Base-by-base conservation (phyloP, 1,284 basidiomycete genomes). In the Tremellales sp. region DNA sequence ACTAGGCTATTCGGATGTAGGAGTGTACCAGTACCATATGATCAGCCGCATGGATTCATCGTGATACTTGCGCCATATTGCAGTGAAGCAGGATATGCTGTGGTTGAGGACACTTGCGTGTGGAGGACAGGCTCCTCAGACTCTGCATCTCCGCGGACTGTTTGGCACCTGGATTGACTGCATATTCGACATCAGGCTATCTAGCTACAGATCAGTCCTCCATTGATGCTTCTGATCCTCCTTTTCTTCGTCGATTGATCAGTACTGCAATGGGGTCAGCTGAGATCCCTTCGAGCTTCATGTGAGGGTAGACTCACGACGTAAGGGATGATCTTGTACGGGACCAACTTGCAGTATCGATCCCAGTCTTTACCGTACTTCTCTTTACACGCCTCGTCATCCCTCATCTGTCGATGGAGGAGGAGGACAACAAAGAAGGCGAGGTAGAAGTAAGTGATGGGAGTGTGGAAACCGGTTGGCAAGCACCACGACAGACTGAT, bases 381-480 rank as follows among this genome's bases (percentile, higher is more conserved):
- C 67, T 84, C 81, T 68, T 82, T 79, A 74, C 96, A 98, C 22
- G 84, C 84, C 70, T 93, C 90, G 62, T 97, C 93, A 70, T 99
- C 96, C 35, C 96, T 81, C 52, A 78, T 78, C 75, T 97, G 90
- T 49, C 96, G 80, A 74, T 98, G 96, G 23, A 92, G 78, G 52
- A 99, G 84, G 24, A 99, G 82, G 19, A 96, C 82, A 6, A 82
- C 79, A 67, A 99, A 98, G 78, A 93, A 93, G 55, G 79, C 73
- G 37, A 90, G 81, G 71, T 98, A 98, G 77, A 94, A 98, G 78
- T 98, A 99, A 2, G 94, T 92, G 67, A 98, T 80, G 6, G 93
- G 93, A 0, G 90, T 91, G 42, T 81, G 76, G 74, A 97, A 92
- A 7, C 89, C 91, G 1, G 90, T 94, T 0, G 96, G 90, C 13